Conservation (phyloP, 768 basidiomycete species). For the Symmetrospora coprosmae region DNA sequence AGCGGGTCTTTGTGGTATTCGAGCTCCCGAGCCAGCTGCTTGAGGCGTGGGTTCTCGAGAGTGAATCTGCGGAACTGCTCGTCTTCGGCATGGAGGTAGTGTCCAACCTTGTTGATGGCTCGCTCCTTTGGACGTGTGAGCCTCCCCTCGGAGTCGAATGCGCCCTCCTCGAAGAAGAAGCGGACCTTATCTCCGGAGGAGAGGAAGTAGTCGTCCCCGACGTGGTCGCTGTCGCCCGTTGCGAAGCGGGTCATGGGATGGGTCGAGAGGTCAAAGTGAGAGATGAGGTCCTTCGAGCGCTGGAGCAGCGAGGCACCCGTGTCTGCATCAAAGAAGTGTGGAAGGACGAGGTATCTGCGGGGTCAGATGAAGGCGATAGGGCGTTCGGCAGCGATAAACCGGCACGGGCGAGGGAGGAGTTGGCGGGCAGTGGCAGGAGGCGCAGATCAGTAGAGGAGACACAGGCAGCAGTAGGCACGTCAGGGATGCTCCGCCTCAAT, state of each 20-base stretch:
- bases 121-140: conserved; percentile 47
- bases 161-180: conserved; percentile 73
- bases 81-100: conserved; percentile 69
- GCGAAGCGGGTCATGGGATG: conserved; percentile 92
- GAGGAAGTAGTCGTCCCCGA: conserved; percentile 71
- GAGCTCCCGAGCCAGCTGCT: conserved; percentile 57
- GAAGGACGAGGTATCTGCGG: conserved; percentile 46
- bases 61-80: conserved; percentile 65
- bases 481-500: too few relatives aligned
- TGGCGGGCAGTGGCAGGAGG: too few relatives aligned
- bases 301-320: conserved; percentile 51
- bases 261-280: conserved; percentile 58
- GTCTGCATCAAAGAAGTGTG: conserved; percentile 51
- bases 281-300: conserved; percentile 60
- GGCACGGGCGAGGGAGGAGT: not conserved
- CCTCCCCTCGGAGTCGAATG: conserved; percentile 54
- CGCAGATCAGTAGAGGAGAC: too few relatives aligned
- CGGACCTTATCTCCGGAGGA: conserved; percentile 64
- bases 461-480: not conserved
- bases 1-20: conserved; percentile 69
- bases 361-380: not conserved
- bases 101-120: conserved; percentile 76
- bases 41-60: conserved; percentile 60
- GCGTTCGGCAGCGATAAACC: not conserved
- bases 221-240: conserved; percentile 39